A percentile compares a stretch with the other conserved stretches of the same genome.
phyloP scores from a whole-genome alignment of 176 grass and related monocot genomes.

The Rhynchospora tenuis region DNA sequence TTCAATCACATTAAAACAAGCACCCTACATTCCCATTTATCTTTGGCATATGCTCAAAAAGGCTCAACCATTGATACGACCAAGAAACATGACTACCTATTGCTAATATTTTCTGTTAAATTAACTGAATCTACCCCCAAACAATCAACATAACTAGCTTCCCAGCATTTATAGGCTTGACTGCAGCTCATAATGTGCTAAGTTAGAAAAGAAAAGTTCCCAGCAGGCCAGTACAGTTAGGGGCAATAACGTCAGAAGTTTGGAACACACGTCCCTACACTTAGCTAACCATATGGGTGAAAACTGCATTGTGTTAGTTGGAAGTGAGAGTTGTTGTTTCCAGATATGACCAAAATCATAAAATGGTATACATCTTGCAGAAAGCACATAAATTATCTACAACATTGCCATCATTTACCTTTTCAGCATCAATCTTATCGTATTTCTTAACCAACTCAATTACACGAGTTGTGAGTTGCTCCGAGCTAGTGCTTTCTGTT shows the following conservation, averaged over 20 bases:
- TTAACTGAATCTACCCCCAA: background rate
- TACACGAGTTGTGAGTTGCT: slow-evolving; percentile 33
- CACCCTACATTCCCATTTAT: background rate
- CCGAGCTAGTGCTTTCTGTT: background rate
- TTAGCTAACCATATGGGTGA: background rate
- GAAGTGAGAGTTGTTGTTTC: background rate
- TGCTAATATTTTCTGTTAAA: background rate
- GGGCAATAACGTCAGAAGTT: no score
- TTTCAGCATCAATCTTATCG: slow-evolving; percentile 45
- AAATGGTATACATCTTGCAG: background rate
- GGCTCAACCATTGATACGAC: background rate
- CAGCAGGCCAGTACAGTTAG: background rate
- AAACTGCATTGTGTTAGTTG: background rate
- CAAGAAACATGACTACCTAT: background rate
- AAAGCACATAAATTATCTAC: background rate
- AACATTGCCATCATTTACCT: slow-evolving; percentile 23
- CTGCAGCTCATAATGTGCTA: background rate
- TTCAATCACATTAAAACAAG: background rate
- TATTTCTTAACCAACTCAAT: slow-evolving; percentile 56
- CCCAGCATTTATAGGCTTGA: background rate
- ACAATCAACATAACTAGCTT: background rate
- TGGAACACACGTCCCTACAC: background rate
- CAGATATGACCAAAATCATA: background rate
- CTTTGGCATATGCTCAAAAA: background rate
- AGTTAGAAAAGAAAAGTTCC: background rate